Conservation (phyloP, 768 basidiomycete species). For the Tulasnella sp. region DNA sequence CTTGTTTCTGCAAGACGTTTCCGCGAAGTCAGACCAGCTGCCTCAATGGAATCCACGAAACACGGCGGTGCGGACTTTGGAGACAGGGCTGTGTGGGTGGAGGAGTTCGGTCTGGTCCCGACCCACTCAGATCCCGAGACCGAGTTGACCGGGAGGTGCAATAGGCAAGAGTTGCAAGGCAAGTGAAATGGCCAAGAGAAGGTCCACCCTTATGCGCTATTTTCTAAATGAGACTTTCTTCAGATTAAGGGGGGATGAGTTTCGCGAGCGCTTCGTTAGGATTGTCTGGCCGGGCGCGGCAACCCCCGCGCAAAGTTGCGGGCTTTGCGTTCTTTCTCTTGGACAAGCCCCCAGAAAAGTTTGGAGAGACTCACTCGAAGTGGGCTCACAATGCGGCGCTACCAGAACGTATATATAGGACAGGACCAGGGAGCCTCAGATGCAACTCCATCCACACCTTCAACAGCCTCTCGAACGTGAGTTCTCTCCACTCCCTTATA, state of each 20-base stretch:
- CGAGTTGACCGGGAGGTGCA: neutral
- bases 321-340: too few species aligned
- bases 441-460: neutral
- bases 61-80: neutral
- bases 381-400: neutral
- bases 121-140: neutral
- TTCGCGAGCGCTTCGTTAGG: too few species aligned
- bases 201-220: neutral
- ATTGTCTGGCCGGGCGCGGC: too few species aligned
- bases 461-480: neutral
- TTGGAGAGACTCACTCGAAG: too few species aligned
- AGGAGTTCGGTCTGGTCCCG: neutral
- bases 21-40: neutral
- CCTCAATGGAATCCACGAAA: neutral
- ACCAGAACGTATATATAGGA: too few species aligned
- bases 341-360: too few species aligned
- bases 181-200: neutral
- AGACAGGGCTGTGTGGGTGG: neutral
- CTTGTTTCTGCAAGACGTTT: neutral
- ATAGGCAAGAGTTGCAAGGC: neutral
- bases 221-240: neutral
- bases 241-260: too few species aligned
- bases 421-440: too few species aligned
- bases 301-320: too few species aligned
- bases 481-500: neutral